Percentiles rank a stretch among this genome's conserved stretches.
These are phyloP conservation scores for Coniochaeta sp. DNA, from an alignment of 2,329 filamentous ascomycete species.

Conservation along the genomic window DNA sequence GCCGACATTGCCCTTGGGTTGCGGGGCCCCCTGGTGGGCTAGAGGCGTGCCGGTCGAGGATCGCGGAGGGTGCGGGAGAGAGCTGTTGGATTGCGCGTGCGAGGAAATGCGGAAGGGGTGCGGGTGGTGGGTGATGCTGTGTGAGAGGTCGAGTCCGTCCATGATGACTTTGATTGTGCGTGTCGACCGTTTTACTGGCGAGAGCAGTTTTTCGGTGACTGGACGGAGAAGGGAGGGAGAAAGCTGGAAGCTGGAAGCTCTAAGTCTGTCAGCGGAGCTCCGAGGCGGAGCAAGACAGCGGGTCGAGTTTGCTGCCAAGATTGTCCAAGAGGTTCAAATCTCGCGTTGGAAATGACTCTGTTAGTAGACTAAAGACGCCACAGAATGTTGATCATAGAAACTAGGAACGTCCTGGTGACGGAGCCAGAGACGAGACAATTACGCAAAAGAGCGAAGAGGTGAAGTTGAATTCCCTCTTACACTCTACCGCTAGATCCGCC, in stretches of 20 bases:
- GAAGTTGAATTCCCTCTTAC: neutral
- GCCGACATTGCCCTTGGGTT: neutral
- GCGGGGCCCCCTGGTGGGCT: neutral
- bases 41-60: conserved; percentile 4
- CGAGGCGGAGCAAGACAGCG: neutral
- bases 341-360: neutral
- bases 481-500: no score
- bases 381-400: neutral
- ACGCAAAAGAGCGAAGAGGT: neutral
- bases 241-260: neutral
- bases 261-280: neutral
- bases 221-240: neutral
- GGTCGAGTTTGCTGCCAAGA: neutral
- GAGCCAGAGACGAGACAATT: neutral
- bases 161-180: conserved; percentile 9
- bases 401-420: neutral
- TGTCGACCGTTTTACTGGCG: neutral
- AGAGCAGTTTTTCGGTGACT: neutral
- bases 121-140: conserved; percentile 34
- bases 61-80: conserved; percentile 16
- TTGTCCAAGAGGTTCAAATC: neutral
- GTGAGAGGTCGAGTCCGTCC: conserved; percentile 30
- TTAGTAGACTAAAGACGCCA: neutral
- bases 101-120: conserved; percentile 31
- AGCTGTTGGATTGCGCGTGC: conserved; percentile 21